Evolutionary conservation across 2,329 filamentous ascomycete genomes (phyloP).

Genomic region (Sarocladium oryzae): DNA sequence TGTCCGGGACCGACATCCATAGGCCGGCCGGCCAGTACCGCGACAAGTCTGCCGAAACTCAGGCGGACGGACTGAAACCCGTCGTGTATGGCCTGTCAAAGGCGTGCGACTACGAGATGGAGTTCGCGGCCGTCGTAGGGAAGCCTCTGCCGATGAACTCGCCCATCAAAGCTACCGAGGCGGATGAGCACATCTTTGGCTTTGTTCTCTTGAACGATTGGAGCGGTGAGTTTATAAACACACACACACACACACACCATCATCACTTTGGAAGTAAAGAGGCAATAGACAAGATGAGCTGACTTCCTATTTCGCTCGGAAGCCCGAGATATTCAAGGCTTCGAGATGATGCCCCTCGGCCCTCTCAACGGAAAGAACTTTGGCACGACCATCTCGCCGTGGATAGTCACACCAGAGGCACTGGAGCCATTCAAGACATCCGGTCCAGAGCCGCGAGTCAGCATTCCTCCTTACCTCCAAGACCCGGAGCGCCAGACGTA

Average conservation of each 20-base stretch:
- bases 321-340: constrained; percentile 54
- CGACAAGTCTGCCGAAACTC: constrained; percentile 14
- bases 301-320: neutral
- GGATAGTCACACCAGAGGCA: constrained; percentile 55
- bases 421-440: constrained; percentile 46
- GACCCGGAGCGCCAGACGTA: constrained; percentile 30
- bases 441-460: neutral
- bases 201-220: constrained; percentile 59
- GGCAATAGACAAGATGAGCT: constrained; percentile 21
- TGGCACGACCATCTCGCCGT: constrained; percentile 52
- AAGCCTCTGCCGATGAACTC: constrained; percentile 30
- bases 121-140: constrained; percentile 38
- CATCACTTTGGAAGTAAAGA: too few species aligned
- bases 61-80: neutral
- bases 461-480: constrained; percentile 21
- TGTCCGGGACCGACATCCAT: constrained; percentile 39
- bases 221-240: constrained; percentile 22
- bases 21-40: constrained; percentile 40
- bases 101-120: constrained; percentile 36
- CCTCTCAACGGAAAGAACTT: constrained; percentile 58
- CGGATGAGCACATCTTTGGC: constrained; percentile 55
- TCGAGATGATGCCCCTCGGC: constrained; percentile 55
- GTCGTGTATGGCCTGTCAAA: constrained; percentile 22
- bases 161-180: constrained; percentile 35
- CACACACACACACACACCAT: constrained; percentile 13